Conservation (phyloP, 2,329 filamentous ascomycete genomes). For the Chalaropsis ovoidea region DNA sequence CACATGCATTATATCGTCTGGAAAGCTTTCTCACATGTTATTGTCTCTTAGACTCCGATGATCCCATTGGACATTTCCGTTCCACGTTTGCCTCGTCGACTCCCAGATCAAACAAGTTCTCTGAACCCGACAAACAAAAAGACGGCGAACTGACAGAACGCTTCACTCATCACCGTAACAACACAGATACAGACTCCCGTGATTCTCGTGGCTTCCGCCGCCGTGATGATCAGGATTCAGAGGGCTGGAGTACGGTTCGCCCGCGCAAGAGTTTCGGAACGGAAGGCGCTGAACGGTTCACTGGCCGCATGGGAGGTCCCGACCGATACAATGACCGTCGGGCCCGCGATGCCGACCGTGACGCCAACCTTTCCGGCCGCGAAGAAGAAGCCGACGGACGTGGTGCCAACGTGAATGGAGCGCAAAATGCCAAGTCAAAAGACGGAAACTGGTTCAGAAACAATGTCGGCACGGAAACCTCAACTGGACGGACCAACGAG, state of each 20-base stretch:
- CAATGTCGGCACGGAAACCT: conserved; percentile 35
- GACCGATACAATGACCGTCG: conserved; percentile 39
- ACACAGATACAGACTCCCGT: conserved; percentile 40
- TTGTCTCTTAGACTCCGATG: conserved; percentile 17
- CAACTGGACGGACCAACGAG: conserved; percentile 38
- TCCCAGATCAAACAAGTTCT: conserved; percentile 7
- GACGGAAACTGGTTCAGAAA: conserved; percentile 68
- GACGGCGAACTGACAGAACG: conserved; percentile 47
- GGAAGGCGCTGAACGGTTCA: conserved; percentile 61
- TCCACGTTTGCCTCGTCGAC: conserved; percentile 25
- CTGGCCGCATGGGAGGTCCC: conserved; percentile 51
- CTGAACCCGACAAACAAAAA: conserved; percentile 31
- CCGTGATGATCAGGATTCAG: conserved; percentile 51
- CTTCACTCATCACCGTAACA: conserved; percentile 41
- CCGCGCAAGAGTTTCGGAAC: conserved; percentile 63
- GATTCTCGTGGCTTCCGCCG: conserved; percentile 40
- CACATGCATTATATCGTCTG: not conserved
- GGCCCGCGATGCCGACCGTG: conserved; percentile 46
- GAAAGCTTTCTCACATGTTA: not conserved
- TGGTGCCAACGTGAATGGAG: conserved; percentile 48
- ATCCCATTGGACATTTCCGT: conserved; percentile 21
- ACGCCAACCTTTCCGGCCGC: conserved; percentile 43
- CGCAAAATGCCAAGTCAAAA: conserved; percentile 46
- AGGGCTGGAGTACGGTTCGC: conserved; percentile 66
- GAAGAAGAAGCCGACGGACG: conserved; percentile 43